phyloP scores from a whole-genome alignment of 1,139 yeast genomes.

The Geotrichum restrictum region DNA sequence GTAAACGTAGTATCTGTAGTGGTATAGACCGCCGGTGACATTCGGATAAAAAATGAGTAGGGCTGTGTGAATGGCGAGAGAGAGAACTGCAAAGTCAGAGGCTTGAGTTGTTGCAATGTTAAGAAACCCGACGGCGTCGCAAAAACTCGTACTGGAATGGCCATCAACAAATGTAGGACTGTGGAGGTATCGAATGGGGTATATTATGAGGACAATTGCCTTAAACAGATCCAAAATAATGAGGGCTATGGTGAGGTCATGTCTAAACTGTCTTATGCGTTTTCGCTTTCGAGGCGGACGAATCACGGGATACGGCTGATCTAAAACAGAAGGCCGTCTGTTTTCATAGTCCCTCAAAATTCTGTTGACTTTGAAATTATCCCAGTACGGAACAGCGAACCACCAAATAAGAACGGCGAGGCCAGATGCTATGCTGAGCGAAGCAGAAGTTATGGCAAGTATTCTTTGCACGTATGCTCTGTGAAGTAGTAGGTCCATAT shows the following conservation, averaged over 20 bases:
- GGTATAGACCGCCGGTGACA: slow-evolving; percentile 50
- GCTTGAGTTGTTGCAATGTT: slow-evolving; percentile 53
- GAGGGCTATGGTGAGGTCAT: slow-evolving; percentile 61
- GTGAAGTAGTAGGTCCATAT: background rate
- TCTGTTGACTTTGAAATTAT: slow-evolving; percentile 3
- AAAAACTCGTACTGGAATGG: slow-evolving; percentile 41
- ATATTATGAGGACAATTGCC: slow-evolving; percentile 60
- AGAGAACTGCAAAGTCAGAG: slow-evolving; percentile 64
- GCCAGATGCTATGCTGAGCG: slow-evolving; percentile 18
- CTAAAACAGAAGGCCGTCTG: background rate
- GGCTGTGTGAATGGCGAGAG: slow-evolving; percentile 77
- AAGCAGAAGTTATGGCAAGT: slow-evolving; percentile 16
- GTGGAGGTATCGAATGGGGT: slow-evolving; percentile 57
- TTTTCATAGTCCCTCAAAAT: background rate
- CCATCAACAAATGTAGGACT: background rate
- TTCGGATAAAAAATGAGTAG: slow-evolving; percentile 50
- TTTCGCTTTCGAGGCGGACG: slow-evolving; percentile 8
- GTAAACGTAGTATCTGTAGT: slow-evolving; percentile 53
- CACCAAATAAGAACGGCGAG: slow-evolving; percentile 21
- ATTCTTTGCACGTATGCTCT: slow-evolving; percentile 18
- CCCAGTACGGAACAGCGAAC: slow-evolving; percentile 18
- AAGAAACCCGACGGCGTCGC: slow-evolving; percentile 71
- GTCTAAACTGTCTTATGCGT: slow-evolving; percentile 52
- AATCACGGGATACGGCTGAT: background rate
- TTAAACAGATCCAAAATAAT: slow-evolving; percentile 69